Evolutionary conservation across 2,329 filamentous ascomycete species (phyloP).

Genomic region (Pseudocercospora pini-densiflorae): DNA sequence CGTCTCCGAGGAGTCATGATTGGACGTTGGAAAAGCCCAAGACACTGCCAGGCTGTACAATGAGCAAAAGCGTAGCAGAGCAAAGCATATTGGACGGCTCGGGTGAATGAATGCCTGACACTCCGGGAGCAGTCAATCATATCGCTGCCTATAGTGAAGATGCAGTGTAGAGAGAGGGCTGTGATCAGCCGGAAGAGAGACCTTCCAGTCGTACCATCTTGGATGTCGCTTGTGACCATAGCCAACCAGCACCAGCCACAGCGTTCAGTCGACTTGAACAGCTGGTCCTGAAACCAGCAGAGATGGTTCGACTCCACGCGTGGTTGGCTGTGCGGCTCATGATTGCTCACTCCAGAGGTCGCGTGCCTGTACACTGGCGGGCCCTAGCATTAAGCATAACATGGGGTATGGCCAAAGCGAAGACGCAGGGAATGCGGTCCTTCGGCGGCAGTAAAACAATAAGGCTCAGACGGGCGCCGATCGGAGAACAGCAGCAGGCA

Average conservation of each 20-base stretch:
- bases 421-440: neutral
- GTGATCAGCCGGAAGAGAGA: conserved; percentile 3
- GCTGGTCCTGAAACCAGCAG: neutral
- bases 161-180: neutral
- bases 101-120: neutral
- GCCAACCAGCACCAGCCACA: conserved; percentile 10
- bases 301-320: conserved; percentile 11
- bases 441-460: neutral
- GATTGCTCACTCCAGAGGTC: conserved; percentile 13
- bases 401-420: neutral
- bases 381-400: conserved; percentile 27
- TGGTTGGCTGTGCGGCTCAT: conserved; percentile 3
- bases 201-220: conserved; percentile 4
- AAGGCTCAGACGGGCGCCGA: conserved; percentile 14
- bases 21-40: neutral
- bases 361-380: conserved; percentile 16
- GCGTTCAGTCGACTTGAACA: neutral
- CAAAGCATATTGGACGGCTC: neutral
- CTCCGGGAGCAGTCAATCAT: neutral
- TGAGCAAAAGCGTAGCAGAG: neutral
- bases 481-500: conserved; percentile 10
- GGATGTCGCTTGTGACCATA: neutral
- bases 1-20: conserved; percentile 1
- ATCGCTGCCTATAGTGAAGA: conserved; percentile 4
- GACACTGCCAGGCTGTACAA: conserved; percentile 6